Evolutionary conservation across 331 rosid genomes (phyloP).

Genomic region (Rosa hybrid): DNA sequence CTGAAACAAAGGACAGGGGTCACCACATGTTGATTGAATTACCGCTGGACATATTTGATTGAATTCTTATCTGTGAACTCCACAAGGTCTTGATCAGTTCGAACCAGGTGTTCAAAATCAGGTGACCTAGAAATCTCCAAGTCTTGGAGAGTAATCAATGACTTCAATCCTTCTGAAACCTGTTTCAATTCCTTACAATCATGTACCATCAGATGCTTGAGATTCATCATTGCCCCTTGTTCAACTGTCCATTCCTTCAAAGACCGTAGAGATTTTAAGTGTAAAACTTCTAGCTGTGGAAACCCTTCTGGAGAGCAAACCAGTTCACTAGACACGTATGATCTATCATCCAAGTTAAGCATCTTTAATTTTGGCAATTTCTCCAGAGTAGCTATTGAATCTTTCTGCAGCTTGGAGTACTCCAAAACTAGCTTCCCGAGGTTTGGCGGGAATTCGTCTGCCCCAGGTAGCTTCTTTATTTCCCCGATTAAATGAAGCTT

Average conservation of each 20-base stretch:
- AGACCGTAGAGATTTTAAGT: not conserved
- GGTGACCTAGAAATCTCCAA: not conserved
- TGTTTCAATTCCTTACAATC: not conserved
- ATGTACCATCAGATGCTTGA: not conserved
- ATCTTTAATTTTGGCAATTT: conserved; percentile 17
- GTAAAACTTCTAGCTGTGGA: conserved; percentile 13
- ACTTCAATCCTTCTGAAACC: not conserved
- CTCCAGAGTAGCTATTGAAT: conserved; percentile 12
- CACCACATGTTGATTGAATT: too few relatives aligned
- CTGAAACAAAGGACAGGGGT: too few relatives aligned
- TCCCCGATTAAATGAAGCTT: not conserved
- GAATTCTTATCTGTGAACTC: too few relatives aligned
- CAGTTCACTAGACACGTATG: not conserved
- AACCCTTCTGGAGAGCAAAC: conserved; percentile 15
- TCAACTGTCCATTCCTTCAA: not conserved
- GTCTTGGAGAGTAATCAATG: not conserved
- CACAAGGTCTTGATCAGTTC: too few relatives aligned
- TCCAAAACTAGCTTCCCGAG: not conserved
- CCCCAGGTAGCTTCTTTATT: not conserved
- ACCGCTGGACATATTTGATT: too few relatives aligned
- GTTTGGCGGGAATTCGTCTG: not conserved
- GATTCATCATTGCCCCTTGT: not conserved
- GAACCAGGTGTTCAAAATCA: too few relatives aligned
- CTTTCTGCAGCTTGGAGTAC: not conserved
- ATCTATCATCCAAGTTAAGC: not conserved